Evolutionary conservation across 495 filamentous ascomycete genomes (phyloP), one percentile per base, ranked within the genome.

Genomic region (Lasiosphaeris hirsuta): DNA sequence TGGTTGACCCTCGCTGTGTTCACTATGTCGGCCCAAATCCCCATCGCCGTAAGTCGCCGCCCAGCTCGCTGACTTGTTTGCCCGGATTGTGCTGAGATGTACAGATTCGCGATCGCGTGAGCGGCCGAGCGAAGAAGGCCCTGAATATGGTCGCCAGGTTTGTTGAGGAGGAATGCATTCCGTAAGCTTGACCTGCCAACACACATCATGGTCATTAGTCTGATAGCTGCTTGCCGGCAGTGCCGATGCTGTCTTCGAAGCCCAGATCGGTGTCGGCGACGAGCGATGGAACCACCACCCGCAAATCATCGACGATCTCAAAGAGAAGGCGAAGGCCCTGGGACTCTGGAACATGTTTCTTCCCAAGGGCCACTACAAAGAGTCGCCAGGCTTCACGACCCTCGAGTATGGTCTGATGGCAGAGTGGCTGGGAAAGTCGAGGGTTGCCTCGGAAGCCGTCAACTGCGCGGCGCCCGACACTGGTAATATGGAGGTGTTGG

Each of bases 281-380:
- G 69, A 84, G 58, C 82, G 92, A 81, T 83, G 91, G 89, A 79
- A 85, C 56, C 77, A 81, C 34, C 88, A 90, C 68, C 94, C 94
- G 18, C 67, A 82, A 33, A 77, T 98, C 56, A 81, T 98, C 59
- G 94, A 97, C 62, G 84, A 90, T 40, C 80, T 98, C 60, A 98
- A 98, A 81, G 73, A 75, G 47, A 90, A 89, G 67, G 94, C 94
- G 10, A 82, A 81, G 67, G 79, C 86, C 65, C 77, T 92, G n/a
- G 94, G 94, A 0, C 79, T 98, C 43, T 98, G 94, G 94, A 98
- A 98, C 71, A 88, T 98, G 84, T 98, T 98, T 80, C 73, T 98
- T 57, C 88, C 93, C 45, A 93, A 90, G 75, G 90, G 85, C 62
- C 92, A 97, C 75, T 97, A 96, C 81, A 88, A 85, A 59, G 89